Base-by-base conservation (phyloP, 768 basidiomycete species). In the Lyophyllum shimeji region DNA sequence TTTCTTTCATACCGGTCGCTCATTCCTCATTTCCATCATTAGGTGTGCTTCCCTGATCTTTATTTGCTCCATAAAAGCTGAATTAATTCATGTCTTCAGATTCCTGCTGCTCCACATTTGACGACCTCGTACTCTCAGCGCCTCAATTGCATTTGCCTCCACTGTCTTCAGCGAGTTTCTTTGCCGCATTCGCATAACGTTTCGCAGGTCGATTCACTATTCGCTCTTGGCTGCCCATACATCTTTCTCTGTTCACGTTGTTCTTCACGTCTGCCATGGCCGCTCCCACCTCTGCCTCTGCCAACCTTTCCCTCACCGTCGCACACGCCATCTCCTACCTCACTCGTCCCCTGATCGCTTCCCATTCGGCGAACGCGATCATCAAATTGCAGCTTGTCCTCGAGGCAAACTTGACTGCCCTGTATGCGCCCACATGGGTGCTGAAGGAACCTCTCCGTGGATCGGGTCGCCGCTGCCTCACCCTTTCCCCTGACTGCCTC, bases 271-370 rank as follows among this genome's bases (percentile, higher is more conserved):
- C 54, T 61, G 48, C 66, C 63, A 80, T 79, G 76, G 72, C 76
- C 60, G 49, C 61, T 43, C 68, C 67, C 51, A 61, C 66, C 52
- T 74, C 82, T 62, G 71, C 46, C 48, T 57, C 63, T 53, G 51
- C 79, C 62, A 78, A 70, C 63, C 83, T 93, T 69, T 76, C 85
- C 59, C 68, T 82, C 72, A 80, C 89, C 60, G 82, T 93, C 69
- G 79, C 86, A 57, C 86, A 92, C 64, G 85, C 85, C 68, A 80
- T 90, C 68, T 74, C 84, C 54, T 89, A 84, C 76, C 78, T 93
- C 69, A 90, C 87, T 34, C 79, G 81, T 31, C 83, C 87, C 55
- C 81, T 90, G 57, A 74, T 79, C 62, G 64, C 70, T 52, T 71
- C 77, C 39, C 83, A 87, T 70, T 71, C 86, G n/a, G 76, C 82